phyloP scores from a whole-genome alignment of 225 moss, liverwort and hornwort species.

The Sphagnum tenellum region DNA sequence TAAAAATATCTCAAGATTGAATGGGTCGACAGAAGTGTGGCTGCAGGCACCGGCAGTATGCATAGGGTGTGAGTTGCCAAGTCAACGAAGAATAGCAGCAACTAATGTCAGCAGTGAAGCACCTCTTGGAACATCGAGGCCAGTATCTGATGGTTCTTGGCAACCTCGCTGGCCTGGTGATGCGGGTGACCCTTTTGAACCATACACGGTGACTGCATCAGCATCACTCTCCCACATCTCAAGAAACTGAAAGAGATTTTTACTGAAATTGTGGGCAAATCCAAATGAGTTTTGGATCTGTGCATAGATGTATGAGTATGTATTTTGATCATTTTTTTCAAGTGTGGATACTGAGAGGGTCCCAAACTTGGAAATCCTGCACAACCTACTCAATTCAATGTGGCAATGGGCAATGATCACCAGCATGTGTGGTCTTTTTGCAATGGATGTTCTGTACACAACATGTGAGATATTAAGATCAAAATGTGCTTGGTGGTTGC shows the following conservation, averaged over 20 bases:
- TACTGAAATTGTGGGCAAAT: background rate
- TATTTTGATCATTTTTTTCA: too few relatives aligned
- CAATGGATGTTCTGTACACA: too few relatives aligned
- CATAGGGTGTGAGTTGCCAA: slow-evolving; percentile 55
- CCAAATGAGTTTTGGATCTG: background rate
- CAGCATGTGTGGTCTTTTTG: background rate
- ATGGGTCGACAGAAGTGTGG: background rate
- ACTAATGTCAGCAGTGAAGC: background rate
- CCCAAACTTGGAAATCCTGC: too few relatives aligned
- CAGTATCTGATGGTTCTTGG: slow-evolving; percentile 62
- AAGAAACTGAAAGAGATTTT: background rate
- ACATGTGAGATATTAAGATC: too few relatives aligned
- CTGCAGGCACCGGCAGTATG: slow-evolving; percentile 56
- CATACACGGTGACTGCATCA: slow-evolving; percentile 43
- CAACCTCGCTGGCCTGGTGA: slow-evolving; percentile 90
- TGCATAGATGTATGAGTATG: too few relatives aligned
- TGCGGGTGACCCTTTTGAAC: slow-evolving; percentile 82
- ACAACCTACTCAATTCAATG: background rate
- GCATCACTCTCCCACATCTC: background rate
- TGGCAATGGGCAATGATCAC: background rate
- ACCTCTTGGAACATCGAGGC: slow-evolving; percentile 16
- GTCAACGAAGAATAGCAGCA: slow-evolving; percentile 32
- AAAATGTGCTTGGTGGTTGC: slow-evolving; percentile 2
- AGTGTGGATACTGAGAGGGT: too few relatives aligned
- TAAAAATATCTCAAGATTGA: background rate